Percentiles rank a stretch among this genome's conserved stretches.
Evolutionary conservation across 2,329 filamentous ascomycete species (phyloP).

Genomic region (Dactylonectria macrodidyma): DNA sequence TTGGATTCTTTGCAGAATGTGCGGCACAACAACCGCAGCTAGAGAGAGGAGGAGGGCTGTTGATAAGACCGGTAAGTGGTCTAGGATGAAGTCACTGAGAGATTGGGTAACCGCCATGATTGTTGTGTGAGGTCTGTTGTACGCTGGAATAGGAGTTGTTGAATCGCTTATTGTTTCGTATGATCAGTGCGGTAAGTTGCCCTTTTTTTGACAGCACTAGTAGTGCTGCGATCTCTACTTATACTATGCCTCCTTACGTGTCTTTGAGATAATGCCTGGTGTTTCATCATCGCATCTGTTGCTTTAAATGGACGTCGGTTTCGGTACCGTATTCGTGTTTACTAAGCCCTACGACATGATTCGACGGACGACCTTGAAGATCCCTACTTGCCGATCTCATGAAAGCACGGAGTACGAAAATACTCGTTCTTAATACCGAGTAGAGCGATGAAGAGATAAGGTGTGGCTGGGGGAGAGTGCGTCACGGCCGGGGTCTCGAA

Average conservation of each 20-base stretch:
- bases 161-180: not conserved
- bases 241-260: not conserved
- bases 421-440: not conserved
- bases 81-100: not conserved
- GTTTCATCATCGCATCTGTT: not conserved
- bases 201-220: not conserved
- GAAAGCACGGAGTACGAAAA: not conserved
- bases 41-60: conserved; percentile 2
- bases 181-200: not conserved
- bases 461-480: not conserved
- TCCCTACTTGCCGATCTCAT: not conserved
- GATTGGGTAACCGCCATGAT: conserved; percentile 25
- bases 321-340: conserved; percentile 25
- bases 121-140: not conserved
- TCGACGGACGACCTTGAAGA: not conserved
- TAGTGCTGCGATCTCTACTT: not conserved
- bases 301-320: not conserved
- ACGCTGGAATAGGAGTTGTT: not conserved
- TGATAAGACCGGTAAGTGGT: conserved; percentile 21
- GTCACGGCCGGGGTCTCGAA: not conserved
- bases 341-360: not conserved
- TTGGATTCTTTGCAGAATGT: fast-evolving
- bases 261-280: not conserved
- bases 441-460: not conserved
- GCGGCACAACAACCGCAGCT: not conserved